Base-by-base conservation (phyloP, 2,329 filamentous ascomycete species). In the Periconia digitata region DNA sequence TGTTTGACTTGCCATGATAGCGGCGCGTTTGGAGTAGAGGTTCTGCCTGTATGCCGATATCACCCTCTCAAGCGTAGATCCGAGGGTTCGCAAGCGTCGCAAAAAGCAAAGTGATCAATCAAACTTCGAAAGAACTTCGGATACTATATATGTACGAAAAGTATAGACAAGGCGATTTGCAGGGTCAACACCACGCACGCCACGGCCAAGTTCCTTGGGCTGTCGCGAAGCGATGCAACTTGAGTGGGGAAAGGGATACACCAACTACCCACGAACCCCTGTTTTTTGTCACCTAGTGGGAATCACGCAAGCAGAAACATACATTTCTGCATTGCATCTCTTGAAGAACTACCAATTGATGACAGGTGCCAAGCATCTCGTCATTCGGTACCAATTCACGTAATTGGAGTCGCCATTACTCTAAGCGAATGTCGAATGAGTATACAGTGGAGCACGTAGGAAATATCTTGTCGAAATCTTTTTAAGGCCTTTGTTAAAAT, bases 351-450 rank as follows among this genome's bases (percentile, higher is more conserved):
- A 20, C 37, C 37, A 22, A 40, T 40, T 15, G 8, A 47, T 49
- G 50, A 39, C 35, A 43, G 37, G 47, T 38, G 50, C 50, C 43
- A 53, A 53, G 50, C 44, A 53, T 53, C 43, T 53, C 50, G 50
- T 49, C 46, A 53, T 53, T 41, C 47, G 47, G 3, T 38, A 47
- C 36, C 27, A 45, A 37, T 37, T 49, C 24, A 27, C 43, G 46
- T 44, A 44, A 53, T 50, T 20, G 29, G 32, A 12, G 8, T 32
- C 27, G 27, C 27, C 27, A 10, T 32, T 3, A 10, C 27, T 10
- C n/a, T 32, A 32, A 32, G 27, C 27, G 27, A 32, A 32, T 4
- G 27, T 3, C 5, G n/a, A 32, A 27, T 27, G 12, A 10, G 10
- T 32, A 3, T 4, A 32, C 27, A 5, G 27, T 32, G 10, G 27